Percentiles rank a stretch among this genome's conserved stretches.
These are phyloP conservation scores for Psilocybe subaeruginosa DNA, from an alignment of 768 basidiomycete genomes.

Conservation along the genomic window DNA sequence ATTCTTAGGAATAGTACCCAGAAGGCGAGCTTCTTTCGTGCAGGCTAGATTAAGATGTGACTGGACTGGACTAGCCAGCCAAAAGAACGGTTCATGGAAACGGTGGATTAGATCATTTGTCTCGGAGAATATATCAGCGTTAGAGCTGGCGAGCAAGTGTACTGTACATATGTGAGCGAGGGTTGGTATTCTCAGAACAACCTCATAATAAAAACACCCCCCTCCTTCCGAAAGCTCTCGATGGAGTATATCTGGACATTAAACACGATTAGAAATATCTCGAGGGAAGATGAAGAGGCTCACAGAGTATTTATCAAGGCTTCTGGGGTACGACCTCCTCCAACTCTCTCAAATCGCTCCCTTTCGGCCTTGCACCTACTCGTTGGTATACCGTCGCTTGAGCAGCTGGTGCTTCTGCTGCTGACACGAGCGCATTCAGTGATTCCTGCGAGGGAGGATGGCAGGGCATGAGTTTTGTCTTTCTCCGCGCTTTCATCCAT, in stretches of 20 bases:
- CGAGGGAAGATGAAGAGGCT: background rate
- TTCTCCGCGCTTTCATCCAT: slow-evolving; percentile 13
- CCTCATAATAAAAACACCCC: background rate
- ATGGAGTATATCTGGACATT: background rate
- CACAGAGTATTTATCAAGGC: background rate
- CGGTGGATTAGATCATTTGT: background rate
- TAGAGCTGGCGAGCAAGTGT: slow-evolving; percentile 7
- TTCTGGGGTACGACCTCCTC: background rate
- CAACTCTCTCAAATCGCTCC: background rate
- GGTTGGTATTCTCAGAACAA: background rate
- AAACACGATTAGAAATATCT: background rate
- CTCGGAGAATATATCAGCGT: slow-evolving; percentile 5
- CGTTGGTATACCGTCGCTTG: background rate
- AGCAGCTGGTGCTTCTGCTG: background rate
- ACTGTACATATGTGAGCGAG: slow-evolving; percentile 6
- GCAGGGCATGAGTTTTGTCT: background rate
- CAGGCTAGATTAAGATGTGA: background rate
- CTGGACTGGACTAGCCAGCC: background rate
- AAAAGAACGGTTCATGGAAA: background rate
- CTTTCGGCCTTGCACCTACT: background rate
- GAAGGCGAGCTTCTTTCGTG: background rate
- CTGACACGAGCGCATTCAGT: background rate
- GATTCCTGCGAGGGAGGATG: background rate
- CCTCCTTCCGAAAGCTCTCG: background rate
- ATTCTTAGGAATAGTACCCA: background rate